Evolutionary conservation across 2,329 filamentous ascomycete genomes (phyloP).

Genomic region (Venturiaceae sp.): DNA sequence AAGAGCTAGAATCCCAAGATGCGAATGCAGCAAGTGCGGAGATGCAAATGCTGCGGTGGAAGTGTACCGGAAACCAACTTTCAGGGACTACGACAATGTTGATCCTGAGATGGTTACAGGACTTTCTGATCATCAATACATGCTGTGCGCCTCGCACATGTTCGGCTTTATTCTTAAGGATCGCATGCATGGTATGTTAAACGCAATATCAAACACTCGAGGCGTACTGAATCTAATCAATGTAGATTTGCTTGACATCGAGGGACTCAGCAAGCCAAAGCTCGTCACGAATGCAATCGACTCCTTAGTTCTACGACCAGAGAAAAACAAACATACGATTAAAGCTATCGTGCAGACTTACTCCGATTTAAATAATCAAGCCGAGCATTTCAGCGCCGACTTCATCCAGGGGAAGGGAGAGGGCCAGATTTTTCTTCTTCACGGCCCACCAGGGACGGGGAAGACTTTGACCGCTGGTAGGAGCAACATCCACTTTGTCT

Average conservation of each 20-base stretch:
- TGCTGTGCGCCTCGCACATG: neutral
- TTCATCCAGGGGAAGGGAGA: constrained; percentile 6
- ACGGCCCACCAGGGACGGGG: constrained; percentile 16
- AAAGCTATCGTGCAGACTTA: neutral
- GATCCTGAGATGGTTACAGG: no score
- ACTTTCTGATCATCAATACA: neutral
- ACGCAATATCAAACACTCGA: neutral
- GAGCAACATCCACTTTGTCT: neutral
- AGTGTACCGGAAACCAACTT: no score
- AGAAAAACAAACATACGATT: no score
- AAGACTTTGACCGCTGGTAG: constrained; percentile 16
- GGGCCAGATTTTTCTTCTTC: constrained; percentile 16
- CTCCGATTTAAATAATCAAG: neutral
- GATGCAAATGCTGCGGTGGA: no score
- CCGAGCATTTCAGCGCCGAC: constrained; percentile 16
- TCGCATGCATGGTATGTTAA: neutral
- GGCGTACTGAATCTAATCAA: neutral
- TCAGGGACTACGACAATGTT: no score
- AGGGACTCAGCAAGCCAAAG: no score
- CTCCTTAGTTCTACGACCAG: no score
- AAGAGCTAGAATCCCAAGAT: no score
- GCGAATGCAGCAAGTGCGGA: no score
- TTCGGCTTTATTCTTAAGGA: neutral
- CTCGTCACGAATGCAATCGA: no score
- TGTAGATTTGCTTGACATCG: neutral